These are phyloP conservation scores for Leccinum subtestaceum DNA, from an alignment of 768 basidiomycete species.

Conservation along the genomic window DNA sequence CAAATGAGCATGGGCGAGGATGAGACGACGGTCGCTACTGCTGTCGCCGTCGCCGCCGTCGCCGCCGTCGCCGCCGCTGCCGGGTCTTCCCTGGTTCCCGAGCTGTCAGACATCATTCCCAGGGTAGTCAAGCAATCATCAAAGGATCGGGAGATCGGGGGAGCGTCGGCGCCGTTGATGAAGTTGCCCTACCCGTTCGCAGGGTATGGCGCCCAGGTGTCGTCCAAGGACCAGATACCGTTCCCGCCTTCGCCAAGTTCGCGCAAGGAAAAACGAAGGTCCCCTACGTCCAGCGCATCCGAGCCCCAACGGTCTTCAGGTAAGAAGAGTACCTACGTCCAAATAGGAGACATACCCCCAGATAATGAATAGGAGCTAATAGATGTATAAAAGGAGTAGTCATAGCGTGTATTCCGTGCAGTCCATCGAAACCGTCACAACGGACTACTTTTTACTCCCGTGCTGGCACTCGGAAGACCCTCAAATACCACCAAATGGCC, in stretches of 20 bases:
- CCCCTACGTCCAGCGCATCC: constrained; percentile 25
- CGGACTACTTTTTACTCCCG: no score
- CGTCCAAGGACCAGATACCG: constrained; percentile 63
- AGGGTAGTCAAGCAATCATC: constrained; percentile 45
- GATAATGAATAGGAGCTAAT: no score
- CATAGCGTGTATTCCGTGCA: no score
- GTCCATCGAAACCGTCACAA: no score
- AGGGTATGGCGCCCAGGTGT: constrained; percentile 56
- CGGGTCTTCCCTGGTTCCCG: constrained; percentile 23
- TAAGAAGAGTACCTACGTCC: no score
- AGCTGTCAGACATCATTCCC: constrained; percentile 42
- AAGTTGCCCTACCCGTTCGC: constrained; percentile 71
- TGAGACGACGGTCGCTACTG: neutral
- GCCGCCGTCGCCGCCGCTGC: neutral
- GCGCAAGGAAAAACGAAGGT: constrained; percentile 37
- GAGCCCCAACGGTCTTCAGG: constrained; percentile 33
- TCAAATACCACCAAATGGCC: no score
- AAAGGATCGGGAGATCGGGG: constrained; percentile 43
- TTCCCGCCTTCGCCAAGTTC: constrained; percentile 67
- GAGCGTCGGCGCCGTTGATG: constrained; percentile 45
- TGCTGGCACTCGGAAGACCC: no score
- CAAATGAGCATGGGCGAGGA: constrained; percentile 24
- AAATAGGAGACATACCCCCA: no score
- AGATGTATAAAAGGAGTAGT: no score
- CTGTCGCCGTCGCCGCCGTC: neutral